phyloP scores from a whole-genome alignment of 2,329 filamentous ascomycete genomes.

The Phialemoniopsis sp. region DNA sequence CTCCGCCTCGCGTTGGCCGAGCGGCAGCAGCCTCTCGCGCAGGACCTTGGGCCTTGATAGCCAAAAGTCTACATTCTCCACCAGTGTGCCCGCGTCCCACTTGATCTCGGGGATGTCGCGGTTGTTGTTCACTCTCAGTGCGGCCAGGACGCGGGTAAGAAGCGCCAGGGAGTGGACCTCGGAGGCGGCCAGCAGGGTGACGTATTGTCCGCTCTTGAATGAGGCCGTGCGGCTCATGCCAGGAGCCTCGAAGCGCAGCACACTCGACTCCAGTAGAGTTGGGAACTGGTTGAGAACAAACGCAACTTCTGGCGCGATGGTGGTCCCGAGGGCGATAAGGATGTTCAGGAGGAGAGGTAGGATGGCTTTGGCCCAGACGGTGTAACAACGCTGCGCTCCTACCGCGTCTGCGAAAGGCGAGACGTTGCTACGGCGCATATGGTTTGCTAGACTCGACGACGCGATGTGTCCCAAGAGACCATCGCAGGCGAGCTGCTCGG shows the following conservation, averaged over 20 bases:
- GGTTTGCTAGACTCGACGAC: conserved; percentile 72
- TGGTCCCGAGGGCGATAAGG: conserved; percentile 73
- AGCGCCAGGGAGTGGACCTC: conserved; percentile 79
- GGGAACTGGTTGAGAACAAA: conserved; percentile 89
- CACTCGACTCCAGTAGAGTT: conserved; percentile 68
- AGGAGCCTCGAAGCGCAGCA: conserved; percentile 65
- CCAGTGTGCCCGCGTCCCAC: conserved; percentile 69
- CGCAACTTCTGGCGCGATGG: conserved; percentile 78
- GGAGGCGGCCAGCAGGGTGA: conserved; percentile 69
- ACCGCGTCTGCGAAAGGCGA: conserved; percentile 74
- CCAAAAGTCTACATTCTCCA: conserved; percentile 83
- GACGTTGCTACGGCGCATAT: conserved; percentile 67
- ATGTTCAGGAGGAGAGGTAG: conserved; percentile 87
- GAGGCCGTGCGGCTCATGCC: conserved; percentile 41
- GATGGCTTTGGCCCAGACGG: conserved; percentile 85
- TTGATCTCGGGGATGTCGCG: conserved; percentile 68
- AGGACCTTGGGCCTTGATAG: conserved; percentile 66
- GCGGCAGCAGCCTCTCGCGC: conserved; percentile 67
- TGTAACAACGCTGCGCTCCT: conserved; percentile 70
- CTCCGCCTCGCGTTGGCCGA: conserved; percentile 68
- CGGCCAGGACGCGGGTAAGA: conserved; percentile 67
- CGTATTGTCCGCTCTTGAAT: conserved; percentile 49
- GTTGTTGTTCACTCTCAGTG: conserved; percentile 60
- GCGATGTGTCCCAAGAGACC: conserved; percentile 76
- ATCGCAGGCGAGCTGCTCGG: conserved; percentile 86